phyloP scores from a whole-genome alignment of 2,329 filamentous ascomycete species.

The Hypomyces perniciosus region DNA sequence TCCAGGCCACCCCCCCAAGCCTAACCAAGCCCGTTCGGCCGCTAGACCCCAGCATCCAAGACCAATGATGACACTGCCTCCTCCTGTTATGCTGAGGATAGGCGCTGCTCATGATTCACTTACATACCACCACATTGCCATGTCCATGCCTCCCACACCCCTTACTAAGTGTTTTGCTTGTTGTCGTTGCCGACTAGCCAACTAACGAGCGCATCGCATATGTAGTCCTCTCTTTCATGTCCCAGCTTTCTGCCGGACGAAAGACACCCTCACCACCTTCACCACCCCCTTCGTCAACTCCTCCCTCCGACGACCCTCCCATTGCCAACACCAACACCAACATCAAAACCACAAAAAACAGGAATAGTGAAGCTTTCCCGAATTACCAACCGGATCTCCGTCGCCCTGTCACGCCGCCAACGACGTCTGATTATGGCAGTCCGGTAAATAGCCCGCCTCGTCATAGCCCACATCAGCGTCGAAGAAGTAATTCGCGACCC shows the following conservation, averaged over 20 bases:
- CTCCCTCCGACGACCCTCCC: slow-evolving; percentile 35
- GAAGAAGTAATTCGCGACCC: slow-evolving; percentile 58
- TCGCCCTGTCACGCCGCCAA: slow-evolving; percentile 34
- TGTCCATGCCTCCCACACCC: background rate
- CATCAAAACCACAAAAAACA: slow-evolving; percentile 23
- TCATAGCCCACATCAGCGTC: slow-evolving; percentile 36
- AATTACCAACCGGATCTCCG: slow-evolving; percentile 32
- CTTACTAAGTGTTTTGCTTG: background rate
- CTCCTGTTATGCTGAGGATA: slow-evolving; percentile 1
- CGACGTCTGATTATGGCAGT: slow-evolving; percentile 36
- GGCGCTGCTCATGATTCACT: background rate
- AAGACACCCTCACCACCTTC: slow-evolving; percentile 40
- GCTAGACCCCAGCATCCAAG: background rate
- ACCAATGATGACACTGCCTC: slow-evolving; percentile 6
- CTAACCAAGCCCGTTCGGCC: background rate
- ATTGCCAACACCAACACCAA: slow-evolving; percentile 26
- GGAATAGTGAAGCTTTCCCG: slow-evolving; percentile 27
- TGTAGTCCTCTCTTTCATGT: slow-evolving; percentile 83
- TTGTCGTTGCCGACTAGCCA: slow-evolving; percentile 3
- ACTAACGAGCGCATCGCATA: background rate
- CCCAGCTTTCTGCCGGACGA: slow-evolving; percentile 59
- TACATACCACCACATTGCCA: background rate
- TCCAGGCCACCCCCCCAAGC: background rate
- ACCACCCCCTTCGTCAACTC: slow-evolving; percentile 39
- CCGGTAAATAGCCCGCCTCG: slow-evolving; percentile 38